phyloP scores from a whole-genome alignment of 352 stramenopile genomes.

The Hyaloperonospora brassicae region DNA sequence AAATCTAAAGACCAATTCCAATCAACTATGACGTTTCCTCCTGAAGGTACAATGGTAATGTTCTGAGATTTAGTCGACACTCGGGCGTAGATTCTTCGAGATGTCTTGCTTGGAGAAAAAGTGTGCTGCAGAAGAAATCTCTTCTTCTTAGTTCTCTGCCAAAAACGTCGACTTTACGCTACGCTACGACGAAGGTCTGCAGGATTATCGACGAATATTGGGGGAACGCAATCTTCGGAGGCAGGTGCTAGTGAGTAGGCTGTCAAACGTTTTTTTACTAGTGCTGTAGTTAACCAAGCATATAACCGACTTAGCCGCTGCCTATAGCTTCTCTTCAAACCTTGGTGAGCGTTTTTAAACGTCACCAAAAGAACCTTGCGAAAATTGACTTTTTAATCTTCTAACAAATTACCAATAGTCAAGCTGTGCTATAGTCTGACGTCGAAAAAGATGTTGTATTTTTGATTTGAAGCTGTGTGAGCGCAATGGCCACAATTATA shows the following conservation, averaged over 20 bases:
- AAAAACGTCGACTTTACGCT: no score
- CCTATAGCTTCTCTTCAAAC: background rate
- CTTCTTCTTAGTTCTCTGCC: no score
- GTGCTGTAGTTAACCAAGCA: background rate
- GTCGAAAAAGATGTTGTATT: background rate
- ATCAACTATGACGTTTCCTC: no score
- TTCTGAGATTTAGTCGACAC: no score
- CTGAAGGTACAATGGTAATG: no score
- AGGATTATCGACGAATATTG: no score
- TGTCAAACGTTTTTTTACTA: background rate
- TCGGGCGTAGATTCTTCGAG: no score
- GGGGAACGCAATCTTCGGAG: no score
- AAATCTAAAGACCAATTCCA: no score
- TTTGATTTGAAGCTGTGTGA: background rate
- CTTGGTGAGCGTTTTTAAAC: background rate
- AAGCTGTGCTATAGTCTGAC: background rate
- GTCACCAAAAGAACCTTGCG: background rate
- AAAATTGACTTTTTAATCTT: background rate
- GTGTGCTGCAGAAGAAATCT: no score
- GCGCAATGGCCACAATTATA: background rate
- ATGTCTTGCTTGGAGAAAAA: no score
- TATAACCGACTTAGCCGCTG: background rate
- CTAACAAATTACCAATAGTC: background rate
- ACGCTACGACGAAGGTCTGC: no score
- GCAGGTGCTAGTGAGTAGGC: background rate